Percentiles rank a stretch among this genome's conserved stretches.
Conservation (phyloP, 2,329 filamentous ascomycete genomes). For the Fusarium vanettenii region DNA sequence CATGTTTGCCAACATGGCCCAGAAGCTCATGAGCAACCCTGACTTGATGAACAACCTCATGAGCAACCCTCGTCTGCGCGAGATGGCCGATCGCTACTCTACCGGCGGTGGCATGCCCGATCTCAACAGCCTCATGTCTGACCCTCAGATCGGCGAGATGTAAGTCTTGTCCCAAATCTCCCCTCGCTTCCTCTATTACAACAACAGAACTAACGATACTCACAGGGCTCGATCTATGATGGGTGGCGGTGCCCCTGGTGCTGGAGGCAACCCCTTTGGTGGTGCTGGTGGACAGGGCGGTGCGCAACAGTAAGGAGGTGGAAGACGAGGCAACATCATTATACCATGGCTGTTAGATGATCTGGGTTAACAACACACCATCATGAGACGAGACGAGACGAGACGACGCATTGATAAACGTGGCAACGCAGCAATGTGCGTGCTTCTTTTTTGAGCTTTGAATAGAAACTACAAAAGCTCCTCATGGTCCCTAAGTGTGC, state of each 20-base stretch:
- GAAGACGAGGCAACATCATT: slow-evolving; percentile 30
- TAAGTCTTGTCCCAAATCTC: slow-evolving; percentile 63
- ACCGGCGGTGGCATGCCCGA: slow-evolving; percentile 90
- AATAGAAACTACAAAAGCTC: slow-evolving; percentile 38
- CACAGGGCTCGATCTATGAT: slow-evolving; percentile 60
- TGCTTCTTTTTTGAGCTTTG: slow-evolving; percentile 23
- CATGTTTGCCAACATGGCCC: slow-evolving; percentile 97
- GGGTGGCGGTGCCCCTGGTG: slow-evolving; percentile 48
- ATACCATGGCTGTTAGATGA: slow-evolving; percentile 35
- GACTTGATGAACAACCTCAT: slow-evolving; percentile 92
- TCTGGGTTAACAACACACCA: slow-evolving; percentile 13
- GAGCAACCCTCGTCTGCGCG: slow-evolving; percentile 88
- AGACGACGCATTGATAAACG: slow-evolving; percentile 37
- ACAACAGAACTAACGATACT: neutral
- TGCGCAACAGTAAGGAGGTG: slow-evolving; percentile 37
- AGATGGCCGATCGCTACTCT: slow-evolving; percentile 87
- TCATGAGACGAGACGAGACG: neutral
- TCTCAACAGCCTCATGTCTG: slow-evolving; percentile 85
- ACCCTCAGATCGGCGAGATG: slow-evolving; percentile 93
- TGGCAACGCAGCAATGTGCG: slow-evolving; percentile 25
- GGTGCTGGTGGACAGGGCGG: slow-evolving; percentile 45
- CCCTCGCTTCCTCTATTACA: neutral
- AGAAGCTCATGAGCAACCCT: slow-evolving; percentile 97
- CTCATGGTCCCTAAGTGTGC: neutral
- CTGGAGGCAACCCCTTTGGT: slow-evolving; percentile 41